Evolutionary conservation across 495 filamentous ascomycete species (phyloP).

Genomic region (Mytilinidion resinicola): DNA sequence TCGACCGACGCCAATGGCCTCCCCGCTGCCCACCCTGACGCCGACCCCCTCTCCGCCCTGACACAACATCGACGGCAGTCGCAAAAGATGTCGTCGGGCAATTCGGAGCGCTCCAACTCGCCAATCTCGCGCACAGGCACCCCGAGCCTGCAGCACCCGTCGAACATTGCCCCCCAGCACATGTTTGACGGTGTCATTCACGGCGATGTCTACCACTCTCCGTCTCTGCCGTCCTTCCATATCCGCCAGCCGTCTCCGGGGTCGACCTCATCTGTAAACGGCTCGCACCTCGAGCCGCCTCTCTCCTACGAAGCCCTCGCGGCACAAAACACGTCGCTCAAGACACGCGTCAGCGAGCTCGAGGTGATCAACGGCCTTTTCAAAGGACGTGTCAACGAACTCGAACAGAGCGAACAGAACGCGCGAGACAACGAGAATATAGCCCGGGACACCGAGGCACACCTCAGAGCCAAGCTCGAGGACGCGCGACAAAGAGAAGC

Average conservation of each 20-base stretch:
- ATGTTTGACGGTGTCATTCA: slow-evolving; percentile 69
- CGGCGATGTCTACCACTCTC: slow-evolving; percentile 54
- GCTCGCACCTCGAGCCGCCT: slow-evolving; percentile 66
- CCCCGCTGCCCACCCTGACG: slow-evolving; percentile 51
- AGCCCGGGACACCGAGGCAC: slow-evolving; percentile 46
- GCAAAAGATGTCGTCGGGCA: slow-evolving; percentile 64
- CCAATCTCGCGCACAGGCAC: slow-evolving; percentile 84
- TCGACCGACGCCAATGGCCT: slow-evolving; percentile 44
- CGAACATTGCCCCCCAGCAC: slow-evolving; percentile 67
- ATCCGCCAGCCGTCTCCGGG: slow-evolving; percentile 62
- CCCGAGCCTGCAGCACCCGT: slow-evolving; percentile 49
- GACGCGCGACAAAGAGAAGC: slow-evolving; percentile 71
- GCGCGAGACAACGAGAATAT: slow-evolving; percentile 56
- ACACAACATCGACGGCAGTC: slow-evolving; percentile 56
- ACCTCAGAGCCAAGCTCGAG: slow-evolving; percentile 62
- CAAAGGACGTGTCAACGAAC: slow-evolving; percentile 75
- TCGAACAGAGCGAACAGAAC: slow-evolving; percentile 71
- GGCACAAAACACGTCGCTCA: slow-evolving; percentile 70
- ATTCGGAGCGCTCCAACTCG: slow-evolving; percentile 73
- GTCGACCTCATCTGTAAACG: slow-evolving; percentile 62
- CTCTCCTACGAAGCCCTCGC: slow-evolving; percentile 75
- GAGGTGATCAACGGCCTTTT: slow-evolving; percentile 96
- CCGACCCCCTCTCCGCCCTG: slow-evolving; percentile 45
- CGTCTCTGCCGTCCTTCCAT: slow-evolving; percentile 47
- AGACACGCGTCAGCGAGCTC: slow-evolving; percentile 86